Evolutionary conservation across 495 filamentous ascomycete species (phyloP), one percentile per base, ranked within the genome.

Genomic region (Xylaria palmicola): DNA sequence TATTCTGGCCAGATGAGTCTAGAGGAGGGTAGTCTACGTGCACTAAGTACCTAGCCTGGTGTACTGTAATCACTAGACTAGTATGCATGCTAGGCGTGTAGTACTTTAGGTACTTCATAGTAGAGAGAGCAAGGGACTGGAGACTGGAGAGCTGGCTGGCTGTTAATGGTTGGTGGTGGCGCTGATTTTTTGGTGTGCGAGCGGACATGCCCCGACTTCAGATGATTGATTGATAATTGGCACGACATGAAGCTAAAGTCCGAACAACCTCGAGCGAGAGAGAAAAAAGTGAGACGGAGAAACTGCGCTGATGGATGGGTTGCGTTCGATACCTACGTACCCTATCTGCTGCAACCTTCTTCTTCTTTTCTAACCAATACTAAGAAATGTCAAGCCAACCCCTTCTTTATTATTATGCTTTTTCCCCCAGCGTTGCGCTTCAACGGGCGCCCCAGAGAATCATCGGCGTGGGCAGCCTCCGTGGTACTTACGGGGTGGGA

Each of bases 1-100:
- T n/a, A n/a, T n/a, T 57, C n/a, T 57, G 54, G 51, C 51, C n/a
- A 55, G 51, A 55, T 29, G 51, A 41, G 34, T 55, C 34, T 36
- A 29, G 15, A 26, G 22, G 13, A 27, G 20, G 51, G 13, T 41
- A 22, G n/a, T 37, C 32, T 52, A 6, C 30, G 6, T 4, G 5
- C 6, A 19, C n/a, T 39, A n/a, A n/a, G n/a, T n/a, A n/a, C n/a
- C n/a, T n/a, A n/a, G n/a, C n/a, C n/a, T n/a, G n/a, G n/a, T n/a
- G n/a, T n/a, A 26, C 29, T 22, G 30, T 20, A 52, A 36, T 29
- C 29, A 39, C 29, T 20, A 53, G 40, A n/a, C n/a, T n/a, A n/a
- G 51, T 55, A 40, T 19, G 36, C 40, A 29, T 19, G 26, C 19
- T n/a, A n/a, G n/a, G 15, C 3, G 17, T 43, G 40, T 43, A 43